A percentile compares a stretch with the other conserved stretches of the same genome.
phyloP scores from a whole-genome alignment of 2,329 filamentous ascomycete genomes.

The Nigrospora oryzae region DNA sequence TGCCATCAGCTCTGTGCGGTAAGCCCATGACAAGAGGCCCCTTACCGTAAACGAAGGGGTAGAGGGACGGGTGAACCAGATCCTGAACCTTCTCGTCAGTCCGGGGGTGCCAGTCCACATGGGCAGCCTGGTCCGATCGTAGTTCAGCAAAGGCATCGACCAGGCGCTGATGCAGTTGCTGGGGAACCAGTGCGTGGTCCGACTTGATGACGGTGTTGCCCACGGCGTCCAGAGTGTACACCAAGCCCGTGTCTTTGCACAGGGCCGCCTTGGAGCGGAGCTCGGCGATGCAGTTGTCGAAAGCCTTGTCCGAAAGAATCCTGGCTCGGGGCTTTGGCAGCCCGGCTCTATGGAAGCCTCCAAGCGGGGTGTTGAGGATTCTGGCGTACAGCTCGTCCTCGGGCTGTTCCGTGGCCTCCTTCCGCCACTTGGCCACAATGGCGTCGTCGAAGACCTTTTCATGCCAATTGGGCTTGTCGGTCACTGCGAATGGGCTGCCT shows the following conservation, averaged over 20 bases:
- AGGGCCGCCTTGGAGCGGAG: constrained; percentile 39
- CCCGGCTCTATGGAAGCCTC: background rate
- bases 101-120: constrained; percentile 47
- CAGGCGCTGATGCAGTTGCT: constrained; percentile 21
- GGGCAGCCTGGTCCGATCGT: constrained; percentile 29
- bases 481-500: constrained; percentile 9
- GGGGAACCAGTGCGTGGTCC: constrained; percentile 31
- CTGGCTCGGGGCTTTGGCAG: background rate
- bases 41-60: constrained; percentile 40
- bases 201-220: constrained; percentile 39
- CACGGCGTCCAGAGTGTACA: constrained; percentile 34
- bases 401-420: constrained; percentile 17
- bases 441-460: constrained; percentile 22
- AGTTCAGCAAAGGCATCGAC: constrained; percentile 29
- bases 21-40: constrained; percentile 17
- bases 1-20: constrained; percentile 20
- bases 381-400: constrained; percentile 7
- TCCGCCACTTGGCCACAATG: constrained; percentile 22
- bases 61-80: constrained; percentile 52
- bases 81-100: constrained; percentile 45
- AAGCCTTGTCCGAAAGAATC: constrained; percentile 8
- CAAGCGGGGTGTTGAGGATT: background rate
- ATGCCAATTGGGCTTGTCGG: constrained; percentile 28
- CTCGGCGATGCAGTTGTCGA: constrained; percentile 31
- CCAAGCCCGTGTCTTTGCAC: constrained; percentile 27